Conservation (phyloP, 345 rosid genomes). For the Psidium guajava region DNA sequence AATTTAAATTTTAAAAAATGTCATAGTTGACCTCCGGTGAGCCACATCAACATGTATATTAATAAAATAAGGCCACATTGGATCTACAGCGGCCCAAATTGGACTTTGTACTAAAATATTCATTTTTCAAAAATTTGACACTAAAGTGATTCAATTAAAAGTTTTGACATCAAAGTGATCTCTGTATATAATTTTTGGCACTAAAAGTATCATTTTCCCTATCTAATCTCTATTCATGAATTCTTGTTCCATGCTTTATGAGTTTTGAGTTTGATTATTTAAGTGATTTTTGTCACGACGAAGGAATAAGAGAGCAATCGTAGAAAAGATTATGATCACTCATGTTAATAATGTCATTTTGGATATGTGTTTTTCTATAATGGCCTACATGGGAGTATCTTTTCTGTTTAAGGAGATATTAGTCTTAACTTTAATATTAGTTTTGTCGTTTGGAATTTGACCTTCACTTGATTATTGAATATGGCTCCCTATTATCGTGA, state of each 20-base stretch:
- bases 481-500: background rate
- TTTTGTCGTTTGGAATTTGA: background rate
- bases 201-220: too few relatives aligned
- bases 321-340: background rate
- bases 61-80: too few relatives aligned
- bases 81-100: too few relatives aligned
- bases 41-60: too few relatives aligned
- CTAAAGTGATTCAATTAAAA: too few relatives aligned
- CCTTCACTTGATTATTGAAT: background rate
- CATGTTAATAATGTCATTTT: background rate
- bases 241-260: background rate
- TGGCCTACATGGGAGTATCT: background rate
- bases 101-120: too few relatives aligned
- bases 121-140: too few relatives aligned
- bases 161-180: too few relatives aligned
- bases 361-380: background rate
- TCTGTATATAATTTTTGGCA: too few relatives aligned
- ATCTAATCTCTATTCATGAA: background rate
- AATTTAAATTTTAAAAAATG: too few relatives aligned
- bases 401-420: background rate
- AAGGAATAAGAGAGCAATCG: background rate
- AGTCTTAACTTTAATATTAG: background rate
- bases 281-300: background rate
- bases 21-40: too few relatives aligned
- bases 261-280: background rate